Conservation (phyloP, 768 basidiomycete genomes). For the Amanita thiersii region DNA sequence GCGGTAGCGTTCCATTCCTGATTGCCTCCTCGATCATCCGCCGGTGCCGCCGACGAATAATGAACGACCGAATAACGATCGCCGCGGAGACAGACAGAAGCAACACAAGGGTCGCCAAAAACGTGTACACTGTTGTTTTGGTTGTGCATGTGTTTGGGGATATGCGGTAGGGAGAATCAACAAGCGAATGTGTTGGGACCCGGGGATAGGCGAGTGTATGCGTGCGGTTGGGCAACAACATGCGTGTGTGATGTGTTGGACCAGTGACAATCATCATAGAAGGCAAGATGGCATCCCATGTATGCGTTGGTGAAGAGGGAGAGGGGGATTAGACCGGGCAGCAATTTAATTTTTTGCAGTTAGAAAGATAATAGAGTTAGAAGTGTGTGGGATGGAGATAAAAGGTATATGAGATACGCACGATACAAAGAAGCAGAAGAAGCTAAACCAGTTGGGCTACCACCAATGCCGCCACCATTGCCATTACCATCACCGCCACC, state of each 20-base stretch:
- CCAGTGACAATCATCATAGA: background rate
- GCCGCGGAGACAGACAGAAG: constrained; percentile 60
- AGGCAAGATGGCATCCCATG: background rate
- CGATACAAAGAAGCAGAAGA: constrained; percentile 25
- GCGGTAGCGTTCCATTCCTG: constrained; percentile 53
- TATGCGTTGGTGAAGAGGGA: background rate
- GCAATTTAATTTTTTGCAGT: background rate
- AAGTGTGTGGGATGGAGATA: background rate
- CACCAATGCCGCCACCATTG: constrained; percentile 2
- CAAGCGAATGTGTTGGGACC: background rate
- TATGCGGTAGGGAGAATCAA: constrained; percentile 1
- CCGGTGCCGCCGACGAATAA: constrained; percentile 55
- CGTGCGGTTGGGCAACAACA: too few species aligned
- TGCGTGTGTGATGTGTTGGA: background rate
- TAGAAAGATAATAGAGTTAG: background rate
- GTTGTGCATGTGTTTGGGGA: background rate
- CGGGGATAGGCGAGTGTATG: background rate
- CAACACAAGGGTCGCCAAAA: constrained; percentile 59
- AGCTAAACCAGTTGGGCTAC: constrained; percentile 10
- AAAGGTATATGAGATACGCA: constrained; percentile 13
- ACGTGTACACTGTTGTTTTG: constrained; percentile 32
- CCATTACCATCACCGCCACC: background rate
- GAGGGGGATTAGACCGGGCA: background rate
- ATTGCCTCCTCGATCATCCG: constrained; percentile 56
- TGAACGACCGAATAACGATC: constrained; percentile 55